Base-by-base conservation (phyloP, 176 grass and related monocot species). In the Tillandsia leiboldiana region DNA sequence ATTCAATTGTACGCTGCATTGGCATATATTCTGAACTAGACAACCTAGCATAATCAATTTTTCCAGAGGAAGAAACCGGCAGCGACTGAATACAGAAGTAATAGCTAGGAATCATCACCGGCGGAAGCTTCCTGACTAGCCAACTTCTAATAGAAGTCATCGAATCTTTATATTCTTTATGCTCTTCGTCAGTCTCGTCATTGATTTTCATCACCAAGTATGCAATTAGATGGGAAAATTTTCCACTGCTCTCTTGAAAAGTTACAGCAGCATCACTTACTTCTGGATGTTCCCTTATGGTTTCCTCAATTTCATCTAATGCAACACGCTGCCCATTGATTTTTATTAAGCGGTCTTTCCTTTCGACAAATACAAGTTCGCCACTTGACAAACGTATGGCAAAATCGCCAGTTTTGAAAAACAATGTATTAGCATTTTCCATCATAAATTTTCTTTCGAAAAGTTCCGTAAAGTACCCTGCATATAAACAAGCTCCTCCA, bases 301-400 rank as follows among this genome's bases (percentile, higher is more conserved):
- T 81, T n/a, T 50, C 78, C 77, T 96, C 93, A 70, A 96, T 80
- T 64, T 96, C 93, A 48, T 92, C 83, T 22, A 96, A 56, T 68
- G 93, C 78, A 82, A 87, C 75, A 22, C 81, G 84, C n/a, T 89
- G 88, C 23, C 93, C 93, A 85, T 90, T 85, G 77, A 61, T 78
- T 83, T 96, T 96, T 63, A 96, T 67, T 11, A 78, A 69, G 10
- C 83, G 88, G 51, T 96, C 93, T 65, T 87, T 89, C 79, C 93
- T 96, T 18, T 86, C 83, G 51, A 96, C 62, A 59, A 96, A 96
- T 74, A 91, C 64, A 57, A 96, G 79, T 73, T 90, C 83, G 12
- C 83, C 93, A 72, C 78, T 81, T 65, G 68, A 81, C 49, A 92
- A 65, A 53, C 79, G 51, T 72, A 76, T 87, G 52, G 86, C 92